phyloP scores from a whole-genome alignment of 2,329 filamentous ascomycete genomes.

The Aciculosporium take region DNA sequence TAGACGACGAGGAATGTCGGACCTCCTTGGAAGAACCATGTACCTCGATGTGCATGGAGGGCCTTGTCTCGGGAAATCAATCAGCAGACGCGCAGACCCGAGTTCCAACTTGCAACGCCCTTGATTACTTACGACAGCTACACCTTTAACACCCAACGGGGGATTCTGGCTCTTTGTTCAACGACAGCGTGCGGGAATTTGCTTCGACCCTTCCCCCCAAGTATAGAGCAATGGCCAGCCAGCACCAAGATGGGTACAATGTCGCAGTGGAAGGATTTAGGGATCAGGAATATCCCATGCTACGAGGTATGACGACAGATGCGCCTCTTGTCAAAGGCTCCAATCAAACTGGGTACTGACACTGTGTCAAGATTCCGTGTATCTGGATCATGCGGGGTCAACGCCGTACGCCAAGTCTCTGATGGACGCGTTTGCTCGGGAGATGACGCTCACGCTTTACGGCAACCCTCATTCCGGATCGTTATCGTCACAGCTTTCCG shows the following conservation, averaged over 20 bases:
- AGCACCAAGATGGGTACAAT: slow-evolving; percentile 33
- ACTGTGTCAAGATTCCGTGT: slow-evolving; percentile 45
- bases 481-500: slow-evolving; percentile 62
- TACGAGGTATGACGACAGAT: slow-evolving; percentile 35
- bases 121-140: background rate
- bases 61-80: background rate
- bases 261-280: slow-evolving; percentile 43
- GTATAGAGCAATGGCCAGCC: background rate
- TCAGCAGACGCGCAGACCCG: background rate
- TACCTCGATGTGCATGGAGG: background rate
- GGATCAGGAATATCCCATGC: slow-evolving; percentile 52
- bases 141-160: background rate
- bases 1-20: background rate
- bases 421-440: slow-evolving; percentile 63
- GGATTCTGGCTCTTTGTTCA: background rate
- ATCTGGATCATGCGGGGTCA: slow-evolving; percentile 94
- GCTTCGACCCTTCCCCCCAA: background rate
- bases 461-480: slow-evolving; percentile 90
- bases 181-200: background rate
- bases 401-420: slow-evolving; percentile 68
- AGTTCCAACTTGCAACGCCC: background rate
- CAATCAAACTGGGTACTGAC: background rate
- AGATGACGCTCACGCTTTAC: slow-evolving; percentile 66
- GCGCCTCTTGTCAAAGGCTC: background rate
- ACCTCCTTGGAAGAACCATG: background rate